A percentile compares a stretch with the other conserved stretches of the same genome.
These are phyloP conservation scores for Anaeromyces robustus DNA, from an alignment of 192 early-diverging fungal species.

Conservation along the genomic window DNA sequence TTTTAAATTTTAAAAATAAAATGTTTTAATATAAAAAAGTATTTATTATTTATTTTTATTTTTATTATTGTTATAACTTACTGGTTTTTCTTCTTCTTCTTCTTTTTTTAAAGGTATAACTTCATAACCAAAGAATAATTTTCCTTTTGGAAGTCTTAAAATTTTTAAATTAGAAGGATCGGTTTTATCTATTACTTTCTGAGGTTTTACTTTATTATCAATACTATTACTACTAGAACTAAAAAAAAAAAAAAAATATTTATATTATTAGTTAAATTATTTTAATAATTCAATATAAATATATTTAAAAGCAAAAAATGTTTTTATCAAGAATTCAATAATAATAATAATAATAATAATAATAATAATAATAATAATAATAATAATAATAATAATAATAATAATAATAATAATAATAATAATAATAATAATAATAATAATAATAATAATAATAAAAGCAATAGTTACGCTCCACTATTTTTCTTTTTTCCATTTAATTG, in stretches of 20 bases:
- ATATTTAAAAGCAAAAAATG: too few species aligned
- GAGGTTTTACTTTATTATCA: constrained; percentile 66
- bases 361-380: too few species aligned
- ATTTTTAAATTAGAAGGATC: not conserved
- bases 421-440: not conserved
- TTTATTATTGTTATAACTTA: constrained; percentile 3
- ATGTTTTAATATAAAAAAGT: too few species aligned
- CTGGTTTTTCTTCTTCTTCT: constrained; percentile 11
- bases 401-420: constrained; percentile 4
- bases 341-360: too few species aligned
- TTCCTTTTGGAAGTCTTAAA: not conserved
- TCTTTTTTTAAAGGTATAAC: constrained; percentile 44
- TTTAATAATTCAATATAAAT: too few species aligned
- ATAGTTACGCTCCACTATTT: not conserved
- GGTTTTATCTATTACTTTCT: not conserved
- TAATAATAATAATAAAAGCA: not conserved
- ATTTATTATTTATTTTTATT: not conserved
- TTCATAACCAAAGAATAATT: constrained; percentile 36
- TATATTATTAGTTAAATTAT: constrained; percentile 5
- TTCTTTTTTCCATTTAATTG: constrained; percentile 23
- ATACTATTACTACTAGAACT: constrained; percentile 23
- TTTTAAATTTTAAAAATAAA: not conserved
- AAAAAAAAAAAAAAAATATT: not conserved
- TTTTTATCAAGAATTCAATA: too few species aligned
- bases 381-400: too few species aligned